Evolutionary conservation across 2,329 filamentous ascomycete genomes (phyloP), one percentile per base, ranked within the genome.

Genomic region (Leptographium wingfieldii): DNA sequence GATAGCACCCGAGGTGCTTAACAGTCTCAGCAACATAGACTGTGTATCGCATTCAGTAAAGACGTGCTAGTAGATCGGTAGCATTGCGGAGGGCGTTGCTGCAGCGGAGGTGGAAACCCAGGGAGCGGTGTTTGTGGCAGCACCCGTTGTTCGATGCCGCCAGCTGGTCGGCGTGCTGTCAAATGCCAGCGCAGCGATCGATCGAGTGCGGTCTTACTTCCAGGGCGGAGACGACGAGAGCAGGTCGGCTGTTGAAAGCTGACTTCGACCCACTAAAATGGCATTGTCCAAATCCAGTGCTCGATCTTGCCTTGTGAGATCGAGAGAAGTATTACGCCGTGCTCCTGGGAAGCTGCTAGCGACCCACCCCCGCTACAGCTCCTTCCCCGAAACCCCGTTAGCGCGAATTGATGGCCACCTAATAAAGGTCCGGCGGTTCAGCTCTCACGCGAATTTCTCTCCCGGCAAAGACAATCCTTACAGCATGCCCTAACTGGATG

Each of bases 21-120:
- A 95, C 59, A 90, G 91, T 60, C 80, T 95, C 57, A 90, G 90
- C 58, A 95, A 95, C 71, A 95, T 95, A 84, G 91, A 89, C 65
- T 80, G 85, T 69, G 88, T 87, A 75, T 79, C 43, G 82, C 87
- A 29, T 78, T 92, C 56, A 80, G 81, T 60, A 74, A 79, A 29
- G 78, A 76, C 2, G 78, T 94, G 0, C 78, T 79, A 16, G 66
- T 75, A 2, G 82, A 78, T 63, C 88, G 86, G 71, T 81, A 81
- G 80, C 5, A 76, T 95, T 63, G 69, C 76, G n/a, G 84, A 85
- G 29, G 87, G 84, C 46, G 82, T 90, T 29, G 73, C 80, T 40
- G 76, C 77, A 59, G 82, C 90, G 33, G 87, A 92, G 31, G 74
- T 87, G 62, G 74, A 75, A 14, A 77, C 70, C 1, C 77, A 78